Base-by-base conservation (phyloP, 805 yeast genomes). In the Metschnikowia noctiluminum region DNA sequence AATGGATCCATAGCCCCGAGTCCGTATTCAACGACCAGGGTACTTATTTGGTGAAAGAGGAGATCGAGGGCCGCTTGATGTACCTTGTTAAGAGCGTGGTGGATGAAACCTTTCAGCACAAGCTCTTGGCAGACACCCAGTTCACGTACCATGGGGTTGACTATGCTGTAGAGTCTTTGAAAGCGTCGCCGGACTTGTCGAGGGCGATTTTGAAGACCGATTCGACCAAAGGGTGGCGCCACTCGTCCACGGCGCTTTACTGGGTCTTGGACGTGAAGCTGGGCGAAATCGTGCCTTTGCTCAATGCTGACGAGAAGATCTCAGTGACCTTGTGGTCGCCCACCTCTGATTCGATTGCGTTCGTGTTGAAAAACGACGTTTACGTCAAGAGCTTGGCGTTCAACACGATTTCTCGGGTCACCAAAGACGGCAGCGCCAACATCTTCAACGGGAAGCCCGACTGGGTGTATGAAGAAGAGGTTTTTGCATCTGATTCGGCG, bases 401-500 rank as follows among this genome's bases (percentile, higher is more conserved):
- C 36, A 52, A 62, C 15, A 54, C 69, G 0, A 57, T 69, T 0
- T 68, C 59, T 6, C 84, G 81, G 53, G 67, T 87, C 12, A 87
- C 97, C 0, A 51, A 52, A 37, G 94, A 87, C 59, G 96, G 96
- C 13, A 82, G 83, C 32, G 76, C 72, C 1, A 76, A 80, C 53
- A 72, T 88, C 7, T 89, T 89, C 67, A 86, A 90, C 62, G 97
- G 96, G 2, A 84, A 84, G 52, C 95, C 96, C 0, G 96, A 89
- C 62, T 89, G 97, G 97, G 95, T 89, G 7, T 89, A 89, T 57
- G 97, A 90, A 61, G 97, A 89, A 57, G 97, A 89, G 65, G 94
- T 89, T 0, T 76, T 87, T 45, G 81, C 80, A 34, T 77, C 80
- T 26, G 89, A 84, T 57, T 67, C 76, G 21, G 88, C 91, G 0